Evolutionary conservation across 2,329 filamentous ascomycete species (phyloP).

Genomic region (Fusarium dimerum): DNA sequence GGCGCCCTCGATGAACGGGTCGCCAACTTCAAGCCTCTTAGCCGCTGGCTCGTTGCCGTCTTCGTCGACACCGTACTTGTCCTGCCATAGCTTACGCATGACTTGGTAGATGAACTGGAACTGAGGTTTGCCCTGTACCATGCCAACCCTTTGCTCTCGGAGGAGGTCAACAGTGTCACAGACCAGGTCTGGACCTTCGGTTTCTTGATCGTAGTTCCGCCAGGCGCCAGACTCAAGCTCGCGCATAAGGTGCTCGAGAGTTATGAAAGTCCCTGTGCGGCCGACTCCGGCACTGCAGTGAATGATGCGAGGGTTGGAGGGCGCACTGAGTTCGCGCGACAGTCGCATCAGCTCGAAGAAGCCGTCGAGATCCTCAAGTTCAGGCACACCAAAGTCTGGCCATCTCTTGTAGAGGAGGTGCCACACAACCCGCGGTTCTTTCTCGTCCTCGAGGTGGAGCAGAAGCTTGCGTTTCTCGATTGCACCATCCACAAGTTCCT

Average conservation of each 20-base stretch:
- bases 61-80: conserved; percentile 54
- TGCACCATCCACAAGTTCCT: conserved; percentile 56
- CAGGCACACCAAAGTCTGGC: conserved; percentile 88
- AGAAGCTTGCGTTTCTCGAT: conserved; percentile 76
- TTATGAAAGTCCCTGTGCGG: conserved; percentile 92
- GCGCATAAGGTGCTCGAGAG: conserved; percentile 85
- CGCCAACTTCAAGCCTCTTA: conserved; percentile 54
- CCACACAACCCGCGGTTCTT: conserved; percentile 64
- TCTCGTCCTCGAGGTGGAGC: conserved; percentile 50
- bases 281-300: conserved; percentile 93
- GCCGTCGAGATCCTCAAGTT: conserved; percentile 63
- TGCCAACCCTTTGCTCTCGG: conserved; percentile 85
- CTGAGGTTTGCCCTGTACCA: conserved; percentile 90
- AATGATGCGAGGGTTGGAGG: conserved; percentile 69
- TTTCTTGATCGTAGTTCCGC: conserved; percentile 43
- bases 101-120: conserved; percentile 89
- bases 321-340: conserved; percentile 59
- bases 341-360: conserved; percentile 71
- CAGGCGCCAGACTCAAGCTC: conserved; percentile 78
- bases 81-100: conserved; percentile 71
- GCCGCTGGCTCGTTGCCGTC: conserved; percentile 48
- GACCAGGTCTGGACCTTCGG: conserved; percentile 62
- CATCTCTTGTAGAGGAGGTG: conserved; percentile 86
- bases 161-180: conserved; percentile 78
- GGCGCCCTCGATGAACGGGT: conserved; percentile 40